Conservation (phyloP, 352 stramenopile species). For the Globisporangium ultimum region DNA sequence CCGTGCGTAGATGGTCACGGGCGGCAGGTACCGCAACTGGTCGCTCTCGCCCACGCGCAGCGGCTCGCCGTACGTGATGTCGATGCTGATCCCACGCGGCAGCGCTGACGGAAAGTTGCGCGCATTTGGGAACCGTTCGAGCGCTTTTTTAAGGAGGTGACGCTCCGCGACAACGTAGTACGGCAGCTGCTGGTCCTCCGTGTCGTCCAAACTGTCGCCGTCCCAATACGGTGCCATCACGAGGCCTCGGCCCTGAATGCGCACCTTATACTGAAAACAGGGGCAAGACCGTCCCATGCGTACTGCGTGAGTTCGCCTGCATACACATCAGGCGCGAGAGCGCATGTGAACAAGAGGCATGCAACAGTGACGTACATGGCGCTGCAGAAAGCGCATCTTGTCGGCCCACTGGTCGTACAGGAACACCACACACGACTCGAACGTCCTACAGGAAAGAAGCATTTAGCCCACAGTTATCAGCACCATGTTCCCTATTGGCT, state of each 20-base stretch:
- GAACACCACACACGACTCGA: conserved; percentile 54
- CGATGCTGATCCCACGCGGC: conserved; percentile 34
- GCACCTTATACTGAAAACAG: conserved; percentile 50
- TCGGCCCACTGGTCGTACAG: conserved; percentile 75
- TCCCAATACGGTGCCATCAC: conserved; percentile 48
- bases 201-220: conserved; percentile 40
- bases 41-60: conserved; percentile 45
- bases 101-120: conserved; percentile 24
- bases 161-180: conserved; percentile 61
- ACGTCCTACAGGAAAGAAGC: conserved; percentile 28
- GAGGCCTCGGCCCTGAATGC: conserved; percentile 46
- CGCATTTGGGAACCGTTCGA: conserved; percentile 21
- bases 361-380: conserved; percentile 34
- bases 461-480: neutral
- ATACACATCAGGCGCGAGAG: neutral
- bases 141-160: conserved; percentile 47
- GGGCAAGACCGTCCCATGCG: neutral
- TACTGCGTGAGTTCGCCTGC: neutral
- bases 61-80: conserved; percentile 54
- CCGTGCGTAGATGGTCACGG: conserved; percentile 33
- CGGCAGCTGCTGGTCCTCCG: conserved; percentile 41
- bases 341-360: neutral
- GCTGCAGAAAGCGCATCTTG: conserved; percentile 55
- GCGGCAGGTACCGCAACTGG: conserved; percentile 49
- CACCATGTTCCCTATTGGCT: neutral